Evolutionary conservation across 192 early-diverging fungal species (phyloP), one percentile per base, ranked within the genome.

Genomic region (Globomyces pollinis-pini): DNA sequence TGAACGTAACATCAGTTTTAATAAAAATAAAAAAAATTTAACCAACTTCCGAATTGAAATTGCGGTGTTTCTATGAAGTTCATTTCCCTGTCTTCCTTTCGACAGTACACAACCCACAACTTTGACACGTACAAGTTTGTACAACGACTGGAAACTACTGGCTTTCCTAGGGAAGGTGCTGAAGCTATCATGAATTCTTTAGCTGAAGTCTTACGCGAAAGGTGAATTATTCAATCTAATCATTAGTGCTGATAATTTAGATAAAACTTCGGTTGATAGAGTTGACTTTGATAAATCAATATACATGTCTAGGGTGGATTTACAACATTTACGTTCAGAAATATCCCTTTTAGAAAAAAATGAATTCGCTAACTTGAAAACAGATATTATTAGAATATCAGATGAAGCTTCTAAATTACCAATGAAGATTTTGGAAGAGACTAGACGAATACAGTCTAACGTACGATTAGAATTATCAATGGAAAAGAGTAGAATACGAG

Each of bases 311-410:
- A 91, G 87, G 65, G 88, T 90, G 20, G 91, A 93, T 60, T 91
- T 96, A 50, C 85, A 87, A 12, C 88, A 89, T 28, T 77, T 96
- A 13, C 88, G 88, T 53, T 84, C 85, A 1, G 93, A 93, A 65
- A 77, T 96, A 4, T 87, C 88, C 50, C 75, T 93, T 72, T 66
- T 93, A 31, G 91, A 91, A 63, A 91, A 91, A 73, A 93, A 89
- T 44, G 93, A 96, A 23, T 91, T 90, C 57, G 72, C 80, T 0
- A 65, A 89, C 42, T 83, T 92, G 65, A 85, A 88, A 63, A 68
- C 87, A 34, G 91, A 93, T 51, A 88, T 89, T 32, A 84, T 85
- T 49, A 75, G 91, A 5, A 67, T 93, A 20, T 77, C 85, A 58
- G 69, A 78, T 8, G 89, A 96, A 55, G 81, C 93, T 3, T 88